Conservation (phyloP, 2,329 filamentous ascomycete species). For the Fusarium beomiforme region DNA sequence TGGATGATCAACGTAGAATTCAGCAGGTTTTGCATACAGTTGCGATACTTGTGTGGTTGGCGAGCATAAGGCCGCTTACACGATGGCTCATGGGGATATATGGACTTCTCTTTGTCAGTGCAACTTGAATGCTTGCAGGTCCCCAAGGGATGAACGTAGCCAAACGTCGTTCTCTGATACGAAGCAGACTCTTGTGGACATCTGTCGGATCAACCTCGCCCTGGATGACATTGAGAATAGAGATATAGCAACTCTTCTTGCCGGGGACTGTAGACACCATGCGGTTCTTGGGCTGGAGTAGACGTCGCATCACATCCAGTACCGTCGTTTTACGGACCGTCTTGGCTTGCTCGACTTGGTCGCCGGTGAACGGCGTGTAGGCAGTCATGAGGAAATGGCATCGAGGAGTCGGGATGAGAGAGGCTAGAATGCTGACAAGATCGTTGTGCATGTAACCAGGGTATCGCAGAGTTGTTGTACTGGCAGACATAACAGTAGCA, state of each 20-base stretch:
- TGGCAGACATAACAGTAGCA: slow-evolving; percentile 98
- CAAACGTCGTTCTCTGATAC: slow-evolving; percentile 91
- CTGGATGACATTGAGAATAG: slow-evolving; percentile 98
- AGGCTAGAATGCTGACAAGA: slow-evolving; percentile 94
- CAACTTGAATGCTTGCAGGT: slow-evolving; percentile 96
- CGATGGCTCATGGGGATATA: slow-evolving; percentile 95
- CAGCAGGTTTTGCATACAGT: slow-evolving; percentile 65
- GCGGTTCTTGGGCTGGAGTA: slow-evolving; percentile 97
- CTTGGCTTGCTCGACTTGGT: slow-evolving; percentile 96
- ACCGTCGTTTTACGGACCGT: slow-evolving; percentile 98
- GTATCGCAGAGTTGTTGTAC: slow-evolving; percentile 94
- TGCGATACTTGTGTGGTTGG: slow-evolving; percentile 96
- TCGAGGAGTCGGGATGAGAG: slow-evolving; percentile 92
- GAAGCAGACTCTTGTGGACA: slow-evolving; percentile 96
- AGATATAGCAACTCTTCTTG: slow-evolving; percentile 99
- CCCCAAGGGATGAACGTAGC: slow-evolving; percentile 99
- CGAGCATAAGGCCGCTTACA: slow-evolving; percentile 95
- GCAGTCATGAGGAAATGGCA: slow-evolving; percentile 99
- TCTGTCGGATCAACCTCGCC: slow-evolving; percentile 98
- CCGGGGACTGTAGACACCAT: slow-evolving; percentile 97
- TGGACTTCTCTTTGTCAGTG: slow-evolving; percentile 93
- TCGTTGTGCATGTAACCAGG: slow-evolving; percentile 99
- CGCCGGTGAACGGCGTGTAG: slow-evolving; percentile 96
- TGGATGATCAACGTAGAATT: neutral
- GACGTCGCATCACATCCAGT: slow-evolving; percentile 93